Conservation (phyloP, 768 basidiomycete species). For the Tylopilus vinaceipallidus region DNA sequence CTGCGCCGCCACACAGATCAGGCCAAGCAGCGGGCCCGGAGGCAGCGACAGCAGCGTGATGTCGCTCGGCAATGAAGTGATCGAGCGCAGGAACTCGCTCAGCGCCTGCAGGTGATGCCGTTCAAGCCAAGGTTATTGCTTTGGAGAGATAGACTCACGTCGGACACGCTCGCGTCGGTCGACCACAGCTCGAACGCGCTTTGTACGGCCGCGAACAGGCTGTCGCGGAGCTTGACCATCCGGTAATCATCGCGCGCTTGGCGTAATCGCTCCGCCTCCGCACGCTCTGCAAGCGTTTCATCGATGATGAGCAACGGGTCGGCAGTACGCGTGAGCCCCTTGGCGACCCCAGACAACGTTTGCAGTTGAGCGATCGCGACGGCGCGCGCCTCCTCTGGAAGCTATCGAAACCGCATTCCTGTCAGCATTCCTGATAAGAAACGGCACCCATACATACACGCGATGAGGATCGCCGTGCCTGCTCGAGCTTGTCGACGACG, state of each 20-base stretch:
- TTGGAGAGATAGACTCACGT: slow-evolving; percentile 50
- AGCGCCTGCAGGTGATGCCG: slow-evolving; percentile 49
- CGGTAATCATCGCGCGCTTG: slow-evolving; percentile 62
- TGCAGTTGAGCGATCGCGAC: slow-evolving; percentile 72
- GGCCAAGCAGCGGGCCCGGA: slow-evolving; percentile 75
- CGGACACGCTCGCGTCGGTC: slow-evolving; percentile 69
- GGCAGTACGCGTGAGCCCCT: slow-evolving; percentile 76
- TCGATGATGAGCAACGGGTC: slow-evolving; percentile 67
- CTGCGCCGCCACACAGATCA: slow-evolving; percentile 71
- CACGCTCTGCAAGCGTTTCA: slow-evolving; percentile 49
- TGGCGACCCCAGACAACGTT: slow-evolving; percentile 80
- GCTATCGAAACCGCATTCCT: slow-evolving; percentile 47
- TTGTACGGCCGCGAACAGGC: slow-evolving; percentile 57
- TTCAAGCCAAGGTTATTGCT: neutral
- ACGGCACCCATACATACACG: slow-evolving; percentile 41
- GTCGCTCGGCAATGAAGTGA: slow-evolving; percentile 78
- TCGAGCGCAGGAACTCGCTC: slow-evolving; percentile 82
- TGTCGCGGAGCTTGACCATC: slow-evolving; percentile 62
- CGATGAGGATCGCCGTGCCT: slow-evolving; percentile 53
- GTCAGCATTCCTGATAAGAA: neutral
- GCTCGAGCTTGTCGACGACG: slow-evolving; percentile 66
- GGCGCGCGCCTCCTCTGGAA: slow-evolving; percentile 68
- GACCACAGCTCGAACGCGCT: slow-evolving; percentile 74
- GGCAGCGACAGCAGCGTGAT: slow-evolving; percentile 78
- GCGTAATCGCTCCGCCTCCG: slow-evolving; percentile 54